These are phyloP conservation scores for Penicillium parvum DNA, from an alignment of 495 filamentous ascomycete species.

Conservation along the genomic window DNA sequence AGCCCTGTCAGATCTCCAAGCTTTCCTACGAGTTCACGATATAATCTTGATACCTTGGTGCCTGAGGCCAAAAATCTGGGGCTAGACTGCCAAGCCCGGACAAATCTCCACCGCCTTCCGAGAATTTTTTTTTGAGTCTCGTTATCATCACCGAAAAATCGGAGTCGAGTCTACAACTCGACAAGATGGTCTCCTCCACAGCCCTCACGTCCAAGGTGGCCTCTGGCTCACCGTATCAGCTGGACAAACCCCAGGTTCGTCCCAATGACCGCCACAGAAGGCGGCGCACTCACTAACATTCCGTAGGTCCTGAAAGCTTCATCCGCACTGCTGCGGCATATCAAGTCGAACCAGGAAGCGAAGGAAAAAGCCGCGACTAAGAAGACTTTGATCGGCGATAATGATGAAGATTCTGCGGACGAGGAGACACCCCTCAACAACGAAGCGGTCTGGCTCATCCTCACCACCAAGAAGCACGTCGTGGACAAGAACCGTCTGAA, in stretches of 20 bases:
- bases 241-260: conserved; percentile 60
- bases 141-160: conserved; percentile 32
- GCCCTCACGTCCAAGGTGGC: conserved; percentile 48
- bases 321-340: conserved; percentile 72
- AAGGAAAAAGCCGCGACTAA: conserved; percentile 53
- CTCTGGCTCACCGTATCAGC: conserved; percentile 57
- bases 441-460: conserved; percentile 73
- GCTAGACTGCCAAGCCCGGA: conserved; percentile 30
- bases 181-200: conserved; percentile 45
- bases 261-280: background rate
- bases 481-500: conserved; percentile 71
- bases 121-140: conserved; percentile 36
- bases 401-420: conserved; percentile 44
- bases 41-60: background rate
- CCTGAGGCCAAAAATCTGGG: conserved; percentile 25
- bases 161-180: conserved; percentile 28
- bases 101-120: conserved; percentile 41
- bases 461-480: conserved; percentile 89
- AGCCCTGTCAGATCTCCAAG: too few species aligned
- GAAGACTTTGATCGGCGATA: conserved; percentile 68
- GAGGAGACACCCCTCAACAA: conserved; percentile 44
- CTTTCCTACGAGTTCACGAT: too few species aligned
- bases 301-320: conserved; percentile 70
- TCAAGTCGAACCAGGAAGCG: conserved; percentile 60
- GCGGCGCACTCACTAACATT: conserved; percentile 18